Base-by-base conservation (phyloP, 768 basidiomycete genomes). In the Rhizopogon vinicolor region DNA sequence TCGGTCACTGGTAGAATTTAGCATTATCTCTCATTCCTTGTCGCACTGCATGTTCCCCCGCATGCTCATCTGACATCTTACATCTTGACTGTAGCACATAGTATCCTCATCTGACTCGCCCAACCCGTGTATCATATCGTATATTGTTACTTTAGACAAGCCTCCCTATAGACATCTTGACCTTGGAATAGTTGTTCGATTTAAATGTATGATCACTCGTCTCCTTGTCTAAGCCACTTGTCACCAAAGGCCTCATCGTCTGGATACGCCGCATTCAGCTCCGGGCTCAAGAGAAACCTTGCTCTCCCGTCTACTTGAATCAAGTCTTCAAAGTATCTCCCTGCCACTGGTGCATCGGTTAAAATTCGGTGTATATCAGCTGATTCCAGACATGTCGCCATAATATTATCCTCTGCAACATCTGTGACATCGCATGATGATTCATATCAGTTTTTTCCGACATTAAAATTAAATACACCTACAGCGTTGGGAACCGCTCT, bases 1-100 rank as follows among this genome's bases (percentile, higher is more conserved):
- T 86, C 14, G 89, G 89, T 1, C 84, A 87, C 62, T 91, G 89
- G 88, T 90, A 71, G 75, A 49, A 25, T 51, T 28, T 19, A 19
- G 3, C 29, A 22, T 52, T 9, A 39, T 58, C 41, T 29, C 25
- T 48, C 4, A 18, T 3, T 46, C n/a, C 29, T n/a, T 12, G 4
- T 18, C 18, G 46, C 13, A 14, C 18, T 12, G 29, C 16, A 33
- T 49, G 19, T 16, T 53, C n/a, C 2, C 31, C 14, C 28, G 16
- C 10, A 29, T 37, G 14, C 51, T 33, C n/a, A 10, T 42, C 39
- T 22, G 6, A 31, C 16, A 22, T 28, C 41, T 28, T 48, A n/a
- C 25, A 22, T 53, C 44, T 10, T 41, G 19, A 3, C n/a, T 49
- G 19, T 55, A 54, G 51, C 53, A 43, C 52, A 43, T 56, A 14